Base-by-base conservation (phyloP, 768 basidiomycete species). In the Sporobolomyces pararoseus region DNA sequence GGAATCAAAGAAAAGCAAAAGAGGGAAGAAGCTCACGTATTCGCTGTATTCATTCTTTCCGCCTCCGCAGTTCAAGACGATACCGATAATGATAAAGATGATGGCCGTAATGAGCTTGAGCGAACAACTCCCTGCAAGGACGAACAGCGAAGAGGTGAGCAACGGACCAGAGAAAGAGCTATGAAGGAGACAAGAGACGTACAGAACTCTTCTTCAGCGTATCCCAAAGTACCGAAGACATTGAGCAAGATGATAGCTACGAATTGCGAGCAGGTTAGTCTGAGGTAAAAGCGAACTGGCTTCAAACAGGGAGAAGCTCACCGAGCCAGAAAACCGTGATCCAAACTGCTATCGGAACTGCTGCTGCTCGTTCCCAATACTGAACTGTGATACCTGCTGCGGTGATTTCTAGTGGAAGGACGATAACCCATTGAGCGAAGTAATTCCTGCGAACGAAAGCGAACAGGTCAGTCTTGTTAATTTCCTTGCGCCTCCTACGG, bases 121-220 rank as follows among this genome's bases (percentile, higher is more conserved):
- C 17, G 86, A 90, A 0, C 91, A 86, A 7, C 90, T 81, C 90
- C 90, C 79, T 91, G 92, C 78, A 90, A 89, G 88, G 76, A 25
- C 12, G 54, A 25, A 5, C 6, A 34, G 17, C 53, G 17, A 23
- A n/a, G n/a, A n/a, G n/a, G n/a, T n/a, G n/a, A n/a, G 32, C 23
- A 14, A 19, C 10, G 44, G 52, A 32, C n/a, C n/a, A n/a, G n/a
- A n/a, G n/a, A n/a, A n/a, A 27, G 25, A 21, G n/a, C n/a, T n/a
- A n/a, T n/a, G n/a, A n/a, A n/a, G n/a, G n/a, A n/a, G n/a, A n/a
- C n/a, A n/a, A n/a, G n/a, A n/a, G n/a, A 49, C 57, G 50, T 29
- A 65, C 60, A 61, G 71, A 72, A 75, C 47, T 93, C 91, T 52
- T 90, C 90, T 70, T 91, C 92, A 1, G 89, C 88, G 31, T 67